A percentile compares a stretch with the other conserved stretches of the same genome.
phyloP scores from a whole-genome alignment of 2,329 filamentous ascomycete species.

The Talaromyces piceae region DNA sequence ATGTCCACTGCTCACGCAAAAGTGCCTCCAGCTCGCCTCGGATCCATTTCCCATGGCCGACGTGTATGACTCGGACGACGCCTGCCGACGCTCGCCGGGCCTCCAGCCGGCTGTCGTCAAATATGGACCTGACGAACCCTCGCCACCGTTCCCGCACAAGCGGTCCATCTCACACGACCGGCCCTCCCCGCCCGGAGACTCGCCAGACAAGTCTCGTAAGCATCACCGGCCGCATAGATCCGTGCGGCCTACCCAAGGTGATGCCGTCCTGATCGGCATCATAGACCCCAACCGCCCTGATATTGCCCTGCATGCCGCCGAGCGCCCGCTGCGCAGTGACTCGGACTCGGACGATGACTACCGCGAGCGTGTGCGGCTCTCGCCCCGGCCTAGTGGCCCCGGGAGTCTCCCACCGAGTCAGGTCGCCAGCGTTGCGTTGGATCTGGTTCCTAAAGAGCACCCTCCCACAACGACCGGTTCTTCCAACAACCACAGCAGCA shows the following conservation, averaged over 20 bases:
- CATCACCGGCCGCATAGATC: conserved; percentile 18
- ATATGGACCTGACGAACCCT: conserved; percentile 23
- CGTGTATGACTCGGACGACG: conserved; percentile 36
- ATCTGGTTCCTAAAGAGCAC: not conserved
- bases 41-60: conserved; percentile 23
- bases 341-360: conserved; percentile 21
- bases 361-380: not conserved
- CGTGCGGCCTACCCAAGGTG: conserved; percentile 42
- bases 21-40: too few species aligned
- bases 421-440: conserved; percentile 4
- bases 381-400: not conserved
- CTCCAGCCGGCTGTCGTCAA: conserved; percentile 24
- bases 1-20: not conserved
- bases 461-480: too few species aligned
- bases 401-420: not conserved
- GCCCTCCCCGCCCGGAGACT: conserved; percentile 17
- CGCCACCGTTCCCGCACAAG: conserved; percentile 28
- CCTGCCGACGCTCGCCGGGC: conserved; percentile 29
- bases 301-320: conserved; percentile 52
- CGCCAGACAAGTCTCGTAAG: conserved; percentile 29
- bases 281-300: conserved; percentile 60
- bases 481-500: not conserved
- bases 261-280: conserved; percentile 59
- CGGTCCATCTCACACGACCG: conserved; percentile 15
- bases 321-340: conserved; percentile 38